These are phyloP conservation scores for Cytospora mali DNA, from an alignment of 2,329 filamentous ascomycete species.

Conservation along the genomic window DNA sequence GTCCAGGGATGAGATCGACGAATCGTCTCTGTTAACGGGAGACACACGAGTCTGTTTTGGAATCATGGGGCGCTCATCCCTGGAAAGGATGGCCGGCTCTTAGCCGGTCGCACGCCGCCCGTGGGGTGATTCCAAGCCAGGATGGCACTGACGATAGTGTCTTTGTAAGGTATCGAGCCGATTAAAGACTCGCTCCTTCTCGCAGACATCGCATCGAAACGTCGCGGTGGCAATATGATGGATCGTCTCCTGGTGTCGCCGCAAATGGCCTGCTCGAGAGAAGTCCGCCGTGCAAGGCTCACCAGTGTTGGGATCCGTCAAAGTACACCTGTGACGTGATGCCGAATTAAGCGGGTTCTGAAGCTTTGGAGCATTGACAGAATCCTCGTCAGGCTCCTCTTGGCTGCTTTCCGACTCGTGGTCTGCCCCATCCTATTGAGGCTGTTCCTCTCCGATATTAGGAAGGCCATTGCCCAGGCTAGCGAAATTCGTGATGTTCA, in stretches of 20 bases:
- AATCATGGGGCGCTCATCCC: slow-evolving; percentile 16
- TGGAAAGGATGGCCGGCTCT: slow-evolving; percentile 7
- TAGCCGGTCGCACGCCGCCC: slow-evolving; percentile 26
- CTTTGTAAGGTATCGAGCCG: slow-evolving; percentile 26
- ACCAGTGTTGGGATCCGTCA: slow-evolving; percentile 27
- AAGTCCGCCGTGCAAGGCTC: slow-evolving; percentile 28
- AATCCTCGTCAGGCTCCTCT: slow-evolving; percentile 22
- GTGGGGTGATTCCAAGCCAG: slow-evolving; percentile 45
- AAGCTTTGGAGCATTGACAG: slow-evolving; percentile 16
- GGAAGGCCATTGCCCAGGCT: slow-evolving; percentile 38
- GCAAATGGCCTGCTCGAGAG: slow-evolving; percentile 26
- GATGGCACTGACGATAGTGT: slow-evolving; percentile 38
- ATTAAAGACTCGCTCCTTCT: slow-evolving; percentile 27
- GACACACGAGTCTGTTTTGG: slow-evolving; percentile 23
- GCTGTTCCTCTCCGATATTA: slow-evolving; percentile 49
- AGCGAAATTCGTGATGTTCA: slow-evolving; percentile 42
- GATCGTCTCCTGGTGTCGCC: slow-evolving; percentile 27
- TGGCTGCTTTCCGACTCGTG: slow-evolving; percentile 28
- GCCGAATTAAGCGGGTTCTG: slow-evolving; percentile 22
- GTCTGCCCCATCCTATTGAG: slow-evolving; percentile 30
- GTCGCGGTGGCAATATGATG: slow-evolving; percentile 27
- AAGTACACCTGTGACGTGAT: slow-evolving; percentile 25
- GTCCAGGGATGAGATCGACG: slow-evolving; percentile 22
- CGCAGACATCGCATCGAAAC: slow-evolving; percentile 27
- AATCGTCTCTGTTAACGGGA: not conserved